A percentile compares a stretch with the other conserved stretches of the same genome.
Conservation (phyloP, 2,329 filamentous ascomycete genomes). For the Alternaria viburni region DNA sequence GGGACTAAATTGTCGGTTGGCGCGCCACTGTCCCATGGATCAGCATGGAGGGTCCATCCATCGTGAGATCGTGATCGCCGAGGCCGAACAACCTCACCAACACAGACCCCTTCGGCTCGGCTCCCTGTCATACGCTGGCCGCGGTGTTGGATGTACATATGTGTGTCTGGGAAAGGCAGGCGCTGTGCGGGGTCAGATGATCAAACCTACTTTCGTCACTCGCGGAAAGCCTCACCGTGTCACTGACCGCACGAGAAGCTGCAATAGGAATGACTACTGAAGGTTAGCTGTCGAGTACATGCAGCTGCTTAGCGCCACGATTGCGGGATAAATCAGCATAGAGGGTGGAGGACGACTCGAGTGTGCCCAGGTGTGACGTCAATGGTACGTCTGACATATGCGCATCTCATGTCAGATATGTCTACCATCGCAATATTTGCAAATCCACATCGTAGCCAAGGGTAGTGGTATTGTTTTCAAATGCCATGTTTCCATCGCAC, state of each 20-base stretch:
- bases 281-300: neutral
- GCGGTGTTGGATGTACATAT: neutral
- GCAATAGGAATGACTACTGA: constrained; percentile 2
- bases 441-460: constrained; percentile 1
- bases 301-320: neutral
- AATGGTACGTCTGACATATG: constrained; percentile 4
- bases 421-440: neutral
- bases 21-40: neutral
- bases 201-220: constrained; percentile 1
- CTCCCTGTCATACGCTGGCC: neutral
- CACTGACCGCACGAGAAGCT: neutral
- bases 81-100: constrained; percentile 3
- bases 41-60: constrained; percentile 9
- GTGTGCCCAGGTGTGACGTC: constrained; percentile 17
- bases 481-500: neutral
- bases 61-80: constrained; percentile 6
- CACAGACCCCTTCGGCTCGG: neutral
- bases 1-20: constrained; percentile 1
- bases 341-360: neutral
- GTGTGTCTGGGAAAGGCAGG: neutral
- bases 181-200: constrained; percentile 4
- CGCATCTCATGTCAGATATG: neutral
- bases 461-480: constrained; percentile 3
- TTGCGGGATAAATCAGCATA: neutral
- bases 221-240: neutral